A percentile compares a stretch with the other conserved stretches of the same genome.
Conservation (phyloP, 169 alveolate genomes). For the Plasmodium billcollinsi region DNA sequence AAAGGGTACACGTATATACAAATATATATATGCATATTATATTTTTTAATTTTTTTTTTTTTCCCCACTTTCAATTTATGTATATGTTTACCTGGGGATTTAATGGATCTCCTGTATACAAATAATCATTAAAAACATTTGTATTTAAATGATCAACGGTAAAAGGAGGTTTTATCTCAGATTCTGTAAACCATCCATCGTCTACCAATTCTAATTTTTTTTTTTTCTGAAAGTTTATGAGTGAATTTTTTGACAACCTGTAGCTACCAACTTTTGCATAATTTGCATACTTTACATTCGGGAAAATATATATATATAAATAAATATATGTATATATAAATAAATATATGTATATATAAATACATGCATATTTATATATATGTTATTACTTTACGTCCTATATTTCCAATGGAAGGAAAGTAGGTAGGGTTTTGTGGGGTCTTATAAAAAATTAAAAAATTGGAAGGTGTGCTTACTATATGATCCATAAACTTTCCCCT, state of each 20-base stretch:
- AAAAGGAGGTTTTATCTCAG: conserved; percentile 82
- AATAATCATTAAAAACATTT: conserved; percentile 81
- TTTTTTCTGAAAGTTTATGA: conserved; percentile 78
- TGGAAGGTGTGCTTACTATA: conserved; percentile 62
- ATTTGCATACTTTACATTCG: conserved; percentile 78
- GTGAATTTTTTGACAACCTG: conserved; percentile 49
- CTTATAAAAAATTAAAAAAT: conserved; percentile 53
- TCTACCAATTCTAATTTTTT: conserved; percentile 81
- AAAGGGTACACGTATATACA: too few species aligned
- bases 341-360: not conserved
- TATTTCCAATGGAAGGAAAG: conserved; percentile 42
- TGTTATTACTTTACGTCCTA: conserved; percentile 63
- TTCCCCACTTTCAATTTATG: not conserved
- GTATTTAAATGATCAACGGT: conserved; percentile 81
- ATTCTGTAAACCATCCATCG: conserved; percentile 82
- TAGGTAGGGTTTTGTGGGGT: conserved; percentile 51
- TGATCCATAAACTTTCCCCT: conserved; percentile 67
- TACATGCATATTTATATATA: not conserved
- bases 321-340: not conserved
- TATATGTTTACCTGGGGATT: conserved; percentile 82
- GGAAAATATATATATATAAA: not conserved
- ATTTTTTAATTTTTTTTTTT: not conserved
- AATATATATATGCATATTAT: too few species aligned
- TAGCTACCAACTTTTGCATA: conserved; percentile 59
- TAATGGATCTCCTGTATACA: conserved; percentile 86